phyloP scores from a whole-genome alignment of 2,329 filamentous ascomycete species.

The Ceratocystis huliohia region DNA sequence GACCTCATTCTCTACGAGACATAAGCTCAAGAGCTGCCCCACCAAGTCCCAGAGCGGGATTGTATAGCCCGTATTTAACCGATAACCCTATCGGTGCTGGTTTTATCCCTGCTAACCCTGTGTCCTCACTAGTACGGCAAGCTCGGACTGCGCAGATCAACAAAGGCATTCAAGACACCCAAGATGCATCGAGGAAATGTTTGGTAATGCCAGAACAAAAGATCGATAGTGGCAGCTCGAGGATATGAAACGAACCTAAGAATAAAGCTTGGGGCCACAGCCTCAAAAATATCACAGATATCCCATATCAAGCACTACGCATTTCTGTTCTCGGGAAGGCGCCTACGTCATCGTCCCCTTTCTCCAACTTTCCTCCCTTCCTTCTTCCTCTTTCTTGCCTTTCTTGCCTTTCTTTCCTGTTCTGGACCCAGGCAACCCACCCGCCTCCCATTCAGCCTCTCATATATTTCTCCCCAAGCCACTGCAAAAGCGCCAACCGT shows the following conservation, averaged over 20 bases:
- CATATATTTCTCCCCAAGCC: not conserved
- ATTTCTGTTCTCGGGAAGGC: not conserved
- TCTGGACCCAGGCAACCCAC: not conserved
- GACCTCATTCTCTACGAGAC: not conserved
- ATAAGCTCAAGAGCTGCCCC: slow-evolving; percentile 7
- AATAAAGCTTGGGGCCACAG: too few species aligned
- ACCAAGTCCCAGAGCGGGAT: not conserved
- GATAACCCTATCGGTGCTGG: not conserved
- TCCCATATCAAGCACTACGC: not conserved
- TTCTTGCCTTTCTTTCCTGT: not conserved
- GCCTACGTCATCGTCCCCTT: slow-evolving; percentile 7
- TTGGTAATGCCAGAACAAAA: not conserved
- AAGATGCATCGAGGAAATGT: not conserved
- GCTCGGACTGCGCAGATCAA: not conserved
- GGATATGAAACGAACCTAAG: too few species aligned
- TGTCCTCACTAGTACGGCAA: not conserved
- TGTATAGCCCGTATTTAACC: not conserved
- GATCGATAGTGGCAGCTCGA: too few species aligned
- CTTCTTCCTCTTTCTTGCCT: not conserved
- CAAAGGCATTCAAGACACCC: not conserved
- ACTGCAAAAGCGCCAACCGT: not conserved
- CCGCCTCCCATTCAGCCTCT: not conserved
- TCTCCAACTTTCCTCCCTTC: not conserved
- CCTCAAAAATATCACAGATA: not conserved
- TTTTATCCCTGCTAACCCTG: not conserved